These are phyloP conservation scores for Cinnamomum micranthum DNA, from an alignment of 164 flowering plant genomes.

Conservation along the genomic window DNA sequence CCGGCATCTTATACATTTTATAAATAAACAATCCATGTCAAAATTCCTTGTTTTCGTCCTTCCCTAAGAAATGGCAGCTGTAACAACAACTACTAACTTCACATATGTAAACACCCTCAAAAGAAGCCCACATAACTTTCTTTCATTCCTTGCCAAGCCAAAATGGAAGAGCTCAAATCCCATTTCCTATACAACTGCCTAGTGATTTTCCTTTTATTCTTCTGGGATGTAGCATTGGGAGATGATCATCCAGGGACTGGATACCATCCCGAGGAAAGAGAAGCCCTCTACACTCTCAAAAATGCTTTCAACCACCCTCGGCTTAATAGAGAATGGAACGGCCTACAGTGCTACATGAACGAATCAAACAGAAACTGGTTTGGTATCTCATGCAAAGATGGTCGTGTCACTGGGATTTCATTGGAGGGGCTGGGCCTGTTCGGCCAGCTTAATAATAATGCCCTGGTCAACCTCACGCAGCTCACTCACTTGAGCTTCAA, in stretches of 20 bases:
- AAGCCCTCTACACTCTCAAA: constrained; percentile 38
- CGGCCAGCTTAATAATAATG: constrained; percentile 19
- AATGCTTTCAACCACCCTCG: constrained; percentile 27
- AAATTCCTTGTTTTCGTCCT: neutral
- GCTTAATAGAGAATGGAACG: constrained; percentile 39
- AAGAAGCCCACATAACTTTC: neutral
- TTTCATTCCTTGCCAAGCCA: neutral
- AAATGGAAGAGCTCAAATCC: neutral
- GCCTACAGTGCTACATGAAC: constrained; percentile 27
- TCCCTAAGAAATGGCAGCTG: neutral
- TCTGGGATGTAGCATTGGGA: neutral
- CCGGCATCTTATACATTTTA: no score
- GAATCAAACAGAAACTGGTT: constrained; percentile 22
- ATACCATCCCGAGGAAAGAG: constrained; percentile 22
- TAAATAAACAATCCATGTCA: neutral
- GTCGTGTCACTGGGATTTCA: constrained; percentile 32
- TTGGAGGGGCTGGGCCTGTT: constrained; percentile 27
- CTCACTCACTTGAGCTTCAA: constrained; percentile 36
- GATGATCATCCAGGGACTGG: constrained; percentile 4
- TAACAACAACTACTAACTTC: neutral
- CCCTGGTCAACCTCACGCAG: constrained; percentile 33
- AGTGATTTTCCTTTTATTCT: constrained; percentile 6
- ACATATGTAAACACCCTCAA: neutral
- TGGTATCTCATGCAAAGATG: constrained; percentile 39
- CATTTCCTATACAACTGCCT: neutral